A percentile compares a stretch with the other conserved stretches of the same genome.
Evolutionary conservation across 371 early-diverging fungal genomes (phyloP).

Genomic region (Mortierella sp.): DNA sequence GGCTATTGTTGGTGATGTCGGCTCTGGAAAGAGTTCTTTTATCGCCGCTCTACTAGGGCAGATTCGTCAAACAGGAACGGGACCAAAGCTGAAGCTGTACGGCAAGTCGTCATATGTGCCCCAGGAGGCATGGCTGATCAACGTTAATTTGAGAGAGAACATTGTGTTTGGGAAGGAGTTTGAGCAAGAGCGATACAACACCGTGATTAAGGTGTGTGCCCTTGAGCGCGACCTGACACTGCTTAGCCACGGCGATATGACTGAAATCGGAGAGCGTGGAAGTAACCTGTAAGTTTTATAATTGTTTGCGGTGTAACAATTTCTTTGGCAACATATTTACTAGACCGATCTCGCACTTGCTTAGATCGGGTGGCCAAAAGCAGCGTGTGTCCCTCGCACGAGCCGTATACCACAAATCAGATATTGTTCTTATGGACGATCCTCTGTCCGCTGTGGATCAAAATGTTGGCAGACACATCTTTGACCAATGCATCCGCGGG

Average conservation of each 20-base stretch:
- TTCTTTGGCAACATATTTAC: too few relatives aligned
- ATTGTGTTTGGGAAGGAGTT: constrained; percentile 83
- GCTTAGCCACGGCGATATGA: constrained; percentile 86
- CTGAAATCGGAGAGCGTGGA: constrained; percentile 92
- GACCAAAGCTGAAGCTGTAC: constrained; percentile 42
- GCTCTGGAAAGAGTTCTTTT: constrained; percentile 65
- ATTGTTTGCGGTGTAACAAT: too few relatives aligned
- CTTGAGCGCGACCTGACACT: constrained; percentile 78
- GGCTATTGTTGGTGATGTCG: constrained; percentile 76
- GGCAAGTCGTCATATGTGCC: constrained; percentile 77
- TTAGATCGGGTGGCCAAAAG: constrained; percentile 74
- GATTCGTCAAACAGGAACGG: constrained; percentile 58
- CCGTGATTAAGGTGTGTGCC: constrained; percentile 71
- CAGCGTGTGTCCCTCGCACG: constrained; percentile 85
- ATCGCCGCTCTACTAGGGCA: constrained; percentile 63
- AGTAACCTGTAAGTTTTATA: constrained; percentile 66
- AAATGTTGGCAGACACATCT: constrained; percentile 88
- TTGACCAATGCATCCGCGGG: constrained; percentile 68
- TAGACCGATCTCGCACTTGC: too few relatives aligned
- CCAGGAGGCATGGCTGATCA: constrained; percentile 89
- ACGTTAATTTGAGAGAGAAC: constrained; percentile 84
- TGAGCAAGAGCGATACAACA: constrained; percentile 71
- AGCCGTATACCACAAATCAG: constrained; percentile 81
- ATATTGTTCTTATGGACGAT: constrained; percentile 83
- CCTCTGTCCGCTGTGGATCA: constrained; percentile 84